Evolutionary conservation across 352 stramenopile species (phyloP).

Genomic region (Poterioochromonas sp.): DNA sequence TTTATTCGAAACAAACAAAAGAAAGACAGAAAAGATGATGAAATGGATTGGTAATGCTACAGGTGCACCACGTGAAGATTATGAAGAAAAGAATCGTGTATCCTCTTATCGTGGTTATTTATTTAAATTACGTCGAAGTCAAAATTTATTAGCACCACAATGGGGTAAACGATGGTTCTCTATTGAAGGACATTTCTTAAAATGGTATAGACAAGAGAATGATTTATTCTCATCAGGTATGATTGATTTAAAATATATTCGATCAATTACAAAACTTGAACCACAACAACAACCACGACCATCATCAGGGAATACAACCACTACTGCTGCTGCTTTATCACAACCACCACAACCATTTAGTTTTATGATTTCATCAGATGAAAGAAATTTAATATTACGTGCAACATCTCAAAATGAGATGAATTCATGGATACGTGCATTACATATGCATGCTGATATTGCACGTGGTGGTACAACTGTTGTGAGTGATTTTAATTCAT

Average conservation of each 20-base stretch:
- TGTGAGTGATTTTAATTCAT: slow-evolving; percentile 2
- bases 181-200: slow-evolving; percentile 22
- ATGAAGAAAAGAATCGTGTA: slow-evolving; percentile 10
- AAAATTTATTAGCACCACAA: slow-evolving; percentile 19
- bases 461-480: slow-evolving; percentile 4
- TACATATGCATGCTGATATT: slow-evolving; percentile 22
- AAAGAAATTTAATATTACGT: not conserved
- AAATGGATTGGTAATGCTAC: not conserved
- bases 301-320: not conserved
- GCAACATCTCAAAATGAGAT: not conserved
- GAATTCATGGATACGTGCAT: slow-evolving; percentile 5
- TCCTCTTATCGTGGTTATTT: slow-evolving; percentile 19
- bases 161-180: slow-evolving; percentile 7
- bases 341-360: no score
- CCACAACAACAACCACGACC: no score
- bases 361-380: not conserved
- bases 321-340: no score
- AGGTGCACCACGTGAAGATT: not conserved
- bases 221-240: not conserved
- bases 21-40: no score
- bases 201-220: slow-evolving; percentile 12
- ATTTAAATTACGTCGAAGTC: slow-evolving; percentile 7
- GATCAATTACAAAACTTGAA: not conserved
- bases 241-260: slow-evolving; percentile 19
- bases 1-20: no score